A percentile compares a stretch with the other conserved stretches of the same genome.
These are phyloP conservation scores for Loxodes magnus DNA, from an alignment of 73 alveolate species.

Conservation along the genomic window DNA sequence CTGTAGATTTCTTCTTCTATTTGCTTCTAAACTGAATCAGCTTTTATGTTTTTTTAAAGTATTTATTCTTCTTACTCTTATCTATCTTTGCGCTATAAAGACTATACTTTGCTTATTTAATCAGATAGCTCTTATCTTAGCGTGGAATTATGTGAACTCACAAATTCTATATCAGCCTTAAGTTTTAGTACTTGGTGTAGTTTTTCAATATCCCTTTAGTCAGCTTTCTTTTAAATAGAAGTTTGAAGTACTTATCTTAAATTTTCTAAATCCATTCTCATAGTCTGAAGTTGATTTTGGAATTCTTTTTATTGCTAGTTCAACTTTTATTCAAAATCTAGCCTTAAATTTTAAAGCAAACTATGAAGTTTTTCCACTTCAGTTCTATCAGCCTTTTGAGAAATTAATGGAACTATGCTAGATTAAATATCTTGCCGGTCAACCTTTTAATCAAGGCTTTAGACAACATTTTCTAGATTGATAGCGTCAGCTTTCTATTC, in stretches of 20 bases:
- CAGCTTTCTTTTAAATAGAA: conserved; percentile 11
- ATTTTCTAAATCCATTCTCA: conserved; percentile 20
- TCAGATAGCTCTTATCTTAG: not conserved
- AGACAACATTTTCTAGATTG: conserved; percentile 10
- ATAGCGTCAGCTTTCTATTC: conserved; percentile 22
- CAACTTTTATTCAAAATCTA: conserved; percentile 23
- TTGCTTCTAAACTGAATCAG: conserved; percentile 2
- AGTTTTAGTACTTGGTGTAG: conserved; percentile 7
- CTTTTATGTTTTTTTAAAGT: not conserved
- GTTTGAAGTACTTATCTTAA: conserved; percentile 7
- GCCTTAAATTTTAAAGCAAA: conserved; percentile 19
- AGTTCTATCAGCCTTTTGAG: conserved; percentile 23
- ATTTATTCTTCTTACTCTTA: conserved; percentile 9
- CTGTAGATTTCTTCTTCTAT: conserved; percentile 17
- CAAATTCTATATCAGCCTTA: conserved; percentile 14
- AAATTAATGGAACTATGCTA: not conserved
- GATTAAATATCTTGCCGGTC: conserved; percentile 11
- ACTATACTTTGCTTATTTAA: not conserved
- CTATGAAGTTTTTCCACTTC: conserved; percentile 25
- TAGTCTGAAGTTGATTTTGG: conserved; percentile 11
- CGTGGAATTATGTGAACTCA: conserved; percentile 9
- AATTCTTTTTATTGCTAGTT: conserved; percentile 8
- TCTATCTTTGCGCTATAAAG: conserved; percentile 2
- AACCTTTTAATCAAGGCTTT: conserved; percentile 12
- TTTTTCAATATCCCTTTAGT: conserved; percentile 9